Evolutionary conservation across 352 stramenopile genomes (phyloP).

Genomic region (Phytopythium delawarense): DNA sequence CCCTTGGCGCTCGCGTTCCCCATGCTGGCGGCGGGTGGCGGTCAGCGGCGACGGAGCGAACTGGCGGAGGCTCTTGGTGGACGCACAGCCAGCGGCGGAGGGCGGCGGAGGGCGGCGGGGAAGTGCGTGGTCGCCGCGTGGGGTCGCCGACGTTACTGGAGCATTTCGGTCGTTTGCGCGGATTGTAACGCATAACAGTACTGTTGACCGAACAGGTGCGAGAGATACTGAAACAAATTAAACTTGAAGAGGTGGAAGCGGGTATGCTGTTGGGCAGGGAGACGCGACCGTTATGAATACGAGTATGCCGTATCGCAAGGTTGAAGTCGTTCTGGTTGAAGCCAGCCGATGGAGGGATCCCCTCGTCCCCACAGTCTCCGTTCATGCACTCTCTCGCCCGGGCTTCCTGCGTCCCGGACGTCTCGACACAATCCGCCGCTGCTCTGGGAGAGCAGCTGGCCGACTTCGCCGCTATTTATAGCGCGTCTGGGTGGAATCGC

Average conservation of each 20-base stretch:
- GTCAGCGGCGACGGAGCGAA: background rate
- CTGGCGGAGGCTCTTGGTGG: background rate
- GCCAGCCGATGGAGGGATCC: background rate
- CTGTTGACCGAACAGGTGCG: too few relatives aligned
- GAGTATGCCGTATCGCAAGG: background rate
- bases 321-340: background rate
- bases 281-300: background rate
- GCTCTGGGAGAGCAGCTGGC: too few relatives aligned
- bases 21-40: slow-evolving; percentile 17
- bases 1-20: slow-evolving; percentile 57
- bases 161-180: too few relatives aligned
- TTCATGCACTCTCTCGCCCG: too few relatives aligned
- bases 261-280: slow-evolving; percentile 1
- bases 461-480: background rate
- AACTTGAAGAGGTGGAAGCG: background rate
- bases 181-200: too few relatives aligned
- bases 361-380: too few relatives aligned
- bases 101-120: too few relatives aligned
- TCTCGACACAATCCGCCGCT: background rate
- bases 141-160: too few relatives aligned
- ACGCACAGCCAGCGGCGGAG: background rate
- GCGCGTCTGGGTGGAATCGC: slow-evolving; percentile 1
- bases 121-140: too few relatives aligned
- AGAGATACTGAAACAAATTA: background rate
- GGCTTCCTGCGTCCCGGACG: background rate